phyloP scores from a whole-genome alignment of 2,329 filamentous ascomycete genomes.

The Microsporum canis region DNA sequence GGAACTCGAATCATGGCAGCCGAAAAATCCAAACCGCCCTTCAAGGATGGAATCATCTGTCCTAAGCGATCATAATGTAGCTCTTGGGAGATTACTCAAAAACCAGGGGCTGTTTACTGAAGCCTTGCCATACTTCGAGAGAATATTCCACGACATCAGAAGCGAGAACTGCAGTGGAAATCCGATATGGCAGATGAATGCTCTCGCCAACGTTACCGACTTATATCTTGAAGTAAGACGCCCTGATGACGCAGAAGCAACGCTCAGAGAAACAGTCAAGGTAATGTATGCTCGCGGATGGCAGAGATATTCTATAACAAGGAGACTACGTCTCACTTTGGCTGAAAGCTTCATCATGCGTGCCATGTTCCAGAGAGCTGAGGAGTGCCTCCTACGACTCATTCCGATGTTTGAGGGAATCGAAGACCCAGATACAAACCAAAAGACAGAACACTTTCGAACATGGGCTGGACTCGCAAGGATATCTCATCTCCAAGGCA shows the following conservation, averaged over 20 bases:
- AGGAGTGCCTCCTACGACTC: slow-evolving; percentile 4
- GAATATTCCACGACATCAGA: background rate
- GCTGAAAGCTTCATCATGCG: slow-evolving; percentile 7
- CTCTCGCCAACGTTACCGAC: slow-evolving; percentile 10
- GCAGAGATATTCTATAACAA: slow-evolving; percentile 1
- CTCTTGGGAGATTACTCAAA: slow-evolving; percentile 9
- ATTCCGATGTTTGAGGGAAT: background rate
- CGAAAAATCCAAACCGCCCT: background rate
- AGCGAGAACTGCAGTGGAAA: background rate
- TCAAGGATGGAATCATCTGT: slow-evolving; percentile 7
- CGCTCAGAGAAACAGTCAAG: background rate
- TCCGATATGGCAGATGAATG: background rate
- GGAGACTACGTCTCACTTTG: slow-evolving; percentile 6
- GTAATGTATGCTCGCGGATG: background rate
- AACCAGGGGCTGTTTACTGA: slow-evolving; percentile 6
- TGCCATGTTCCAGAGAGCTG: slow-evolving; percentile 9
- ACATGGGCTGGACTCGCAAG: slow-evolving; percentile 1
- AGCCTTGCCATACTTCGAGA: background rate
- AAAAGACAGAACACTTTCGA: background rate
- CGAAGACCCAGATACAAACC: background rate
- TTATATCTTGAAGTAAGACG: slow-evolving; percentile 7
- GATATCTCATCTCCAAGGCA: slow-evolving; percentile 8
- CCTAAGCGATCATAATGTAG: slow-evolving; percentile 4
- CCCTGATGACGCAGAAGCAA: slow-evolving; percentile 5
- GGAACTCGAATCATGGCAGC: slow-evolving; percentile 9